Evolutionary conservation across 2,329 filamentous ascomycete species (phyloP).

Genomic region (Ceratocystis ficicola): DNA sequence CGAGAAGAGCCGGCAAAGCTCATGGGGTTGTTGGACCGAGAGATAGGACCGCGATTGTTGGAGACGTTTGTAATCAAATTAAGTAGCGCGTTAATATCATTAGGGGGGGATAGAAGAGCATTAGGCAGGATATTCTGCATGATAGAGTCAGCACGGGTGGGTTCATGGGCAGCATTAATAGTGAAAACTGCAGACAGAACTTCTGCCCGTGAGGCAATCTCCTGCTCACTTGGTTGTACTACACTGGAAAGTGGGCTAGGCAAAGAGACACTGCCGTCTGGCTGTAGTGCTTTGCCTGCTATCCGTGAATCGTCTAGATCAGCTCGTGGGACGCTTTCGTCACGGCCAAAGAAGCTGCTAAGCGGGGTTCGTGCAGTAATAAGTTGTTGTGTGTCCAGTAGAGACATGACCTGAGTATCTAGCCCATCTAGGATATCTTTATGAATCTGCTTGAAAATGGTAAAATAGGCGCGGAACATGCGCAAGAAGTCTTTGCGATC

Average conservation of each 20-base stretch:
- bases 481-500: conserved; percentile 77
- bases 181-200: conserved; percentile 45
- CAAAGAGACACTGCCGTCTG: conserved; percentile 53
- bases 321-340: conserved; percentile 53
- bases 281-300: conserved; percentile 53
- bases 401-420: conserved; percentile 65
- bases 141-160: conserved; percentile 12
- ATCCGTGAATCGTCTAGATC: conserved; percentile 45
- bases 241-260: conserved; percentile 45
- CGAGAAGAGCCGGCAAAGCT: background rate
- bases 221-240: conserved; percentile 47
- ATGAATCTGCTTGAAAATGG: conserved; percentile 79
- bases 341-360: conserved; percentile 61
- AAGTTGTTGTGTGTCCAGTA: conserved; percentile 63
- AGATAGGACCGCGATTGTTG: background rate
- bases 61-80: conserved; percentile 15
- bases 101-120: conserved; percentile 26
- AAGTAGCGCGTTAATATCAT: conserved; percentile 18
- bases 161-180: conserved; percentile 15
- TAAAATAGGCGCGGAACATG: conserved; percentile 86
- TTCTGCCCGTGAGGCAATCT: conserved; percentile 48
- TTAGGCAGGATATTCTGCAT: conserved; percentile 21
- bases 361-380: conserved; percentile 63
- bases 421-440: conserved; percentile 67
- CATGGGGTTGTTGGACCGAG: background rate